Percentiles rank a stretch among this genome's conserved stretches.
Conservation (phyloP, 345 rosid species). For the Eucalyptus urophylla region DNA sequence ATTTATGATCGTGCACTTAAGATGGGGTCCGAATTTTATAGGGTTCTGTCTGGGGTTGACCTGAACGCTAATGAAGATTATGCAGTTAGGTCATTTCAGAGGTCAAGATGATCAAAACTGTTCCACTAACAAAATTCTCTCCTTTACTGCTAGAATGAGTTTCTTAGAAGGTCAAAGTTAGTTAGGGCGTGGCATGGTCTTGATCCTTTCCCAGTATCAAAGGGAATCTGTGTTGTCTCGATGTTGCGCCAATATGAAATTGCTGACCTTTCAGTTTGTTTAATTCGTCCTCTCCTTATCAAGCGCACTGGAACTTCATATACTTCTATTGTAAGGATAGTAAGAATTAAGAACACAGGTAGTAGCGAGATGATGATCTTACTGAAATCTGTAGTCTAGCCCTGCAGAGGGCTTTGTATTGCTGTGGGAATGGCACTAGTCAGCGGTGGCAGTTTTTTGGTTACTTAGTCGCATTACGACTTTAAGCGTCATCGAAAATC, state of each 20-base stretch:
- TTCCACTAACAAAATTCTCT: neutral
- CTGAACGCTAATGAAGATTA: neutral
- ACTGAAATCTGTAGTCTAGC: neutral
- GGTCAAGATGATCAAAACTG: neutral
- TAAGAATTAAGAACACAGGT: neutral
- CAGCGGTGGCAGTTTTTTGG: neutral
- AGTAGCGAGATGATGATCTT: neutral
- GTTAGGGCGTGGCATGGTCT: neutral
- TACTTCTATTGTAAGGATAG: neutral
- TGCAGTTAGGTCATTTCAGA: neutral
- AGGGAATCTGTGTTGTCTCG: neutral
- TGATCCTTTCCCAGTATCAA: neutral
- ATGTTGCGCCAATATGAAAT: neutral
- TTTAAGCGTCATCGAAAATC: neutral
- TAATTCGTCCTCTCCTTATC: neutral
- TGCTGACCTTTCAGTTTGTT: neutral
- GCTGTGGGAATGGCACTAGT: neutral
- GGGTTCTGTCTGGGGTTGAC: neutral
- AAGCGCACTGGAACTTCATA: neutral
- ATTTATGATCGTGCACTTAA: neutral
- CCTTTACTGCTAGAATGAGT: neutral
- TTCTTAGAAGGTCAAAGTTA: neutral
- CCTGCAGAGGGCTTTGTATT: neutral
- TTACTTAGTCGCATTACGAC: neutral
- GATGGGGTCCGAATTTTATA: neutral